Evolutionary conservation across 257 asterid species (phyloP), one percentile per base, ranked within the genome.

Genomic region (Scutellaria minor): DNA sequence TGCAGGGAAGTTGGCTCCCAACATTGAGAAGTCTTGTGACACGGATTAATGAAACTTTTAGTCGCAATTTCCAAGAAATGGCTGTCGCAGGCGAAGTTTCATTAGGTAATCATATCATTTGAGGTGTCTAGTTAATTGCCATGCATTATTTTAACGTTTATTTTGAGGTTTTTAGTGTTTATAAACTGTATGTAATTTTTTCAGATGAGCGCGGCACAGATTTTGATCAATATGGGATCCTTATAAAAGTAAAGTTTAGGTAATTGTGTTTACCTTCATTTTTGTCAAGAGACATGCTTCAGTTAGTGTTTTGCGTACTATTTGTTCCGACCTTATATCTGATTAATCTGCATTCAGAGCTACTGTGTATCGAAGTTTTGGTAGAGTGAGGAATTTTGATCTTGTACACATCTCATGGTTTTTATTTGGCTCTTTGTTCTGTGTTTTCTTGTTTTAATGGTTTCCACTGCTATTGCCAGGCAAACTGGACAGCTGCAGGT

Each of bases 21-120:
- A 91, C 90, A 61, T 79, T 94, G 84, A 86, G 91, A 75, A 82
- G 52, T 73, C 95, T 94, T 20, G 99, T 94, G 70, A 69, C 69
- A 71, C 89, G 89, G 72, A 94, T 94, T 57, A 91, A 91, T 80
- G 88, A 77, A 77, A 91, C 97, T 77, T 94, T 94, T 71, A 83
- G 97, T 74, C 85, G 64, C 69, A 94, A 94, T 74, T 94, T 94
- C 83, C 92, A 87, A 87, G 97, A 94, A 83, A 94, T 94, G 99
- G 99, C 99, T 66, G 99, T 94, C 45, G 97, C 99, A 20, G 97
- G 99, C 77, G 97, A 94, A 81, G 99, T 94, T 53, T 88, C 92
- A 64, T 77, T 94, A 68, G 98, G 98, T 92, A 81, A 56, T 54
- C 44, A 14, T 54, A 71, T 65, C 44, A 37, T 71, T 64, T 27